Evolutionary conservation across 1,284 basidiomycete genomes (phyloP), one percentile per base, ranked within the genome.

Genomic region (Melampsora larici-populina): DNA sequence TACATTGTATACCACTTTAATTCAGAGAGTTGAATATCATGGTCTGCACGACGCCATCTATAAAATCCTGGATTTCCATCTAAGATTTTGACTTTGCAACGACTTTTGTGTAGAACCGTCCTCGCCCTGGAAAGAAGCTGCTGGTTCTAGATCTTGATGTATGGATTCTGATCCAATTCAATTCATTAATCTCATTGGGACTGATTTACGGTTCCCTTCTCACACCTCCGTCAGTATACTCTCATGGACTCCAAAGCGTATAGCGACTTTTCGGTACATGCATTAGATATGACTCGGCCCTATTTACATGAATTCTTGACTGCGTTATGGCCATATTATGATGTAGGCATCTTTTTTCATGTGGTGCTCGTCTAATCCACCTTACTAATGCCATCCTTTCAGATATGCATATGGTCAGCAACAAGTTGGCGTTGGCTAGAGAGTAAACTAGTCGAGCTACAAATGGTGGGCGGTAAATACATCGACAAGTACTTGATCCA

Each of bases 401-500:
- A 78, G 33, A 70, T 48, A 51, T 78, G 46, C 40, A 40, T 17
- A 66, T 90, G 89, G 48, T 78, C 89, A 3, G 90, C 91, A 84
- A 95, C 93, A 0, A 90, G 89, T 79, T 94, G 93, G 93, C 87
- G 92, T 68, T 96, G 93, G 93, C 86, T 96, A 36, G 94, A 97
- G 84, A 89, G 90, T 43, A 97, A 96, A 84, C 87, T 97, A 5
- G 89, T 92, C 21, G 93, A 96, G 83, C 87, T 96, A 31, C 91
- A 89, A 31, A 92, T 95, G 89, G 85, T 96, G 24, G 92, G 92
- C 26, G 86, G 87, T 0, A 87, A 87, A 64, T 79, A 81, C 15
- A 86, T 86, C 70, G 67, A 77, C 48, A 88, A 87, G 80, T 94
- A 94, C 84, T 88, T 92, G 36, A 79, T 82, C 24, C 78, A 81